phyloP scores from a whole-genome alignment of 176 grass and related monocot species.

The Leersia perrieri region DNA sequence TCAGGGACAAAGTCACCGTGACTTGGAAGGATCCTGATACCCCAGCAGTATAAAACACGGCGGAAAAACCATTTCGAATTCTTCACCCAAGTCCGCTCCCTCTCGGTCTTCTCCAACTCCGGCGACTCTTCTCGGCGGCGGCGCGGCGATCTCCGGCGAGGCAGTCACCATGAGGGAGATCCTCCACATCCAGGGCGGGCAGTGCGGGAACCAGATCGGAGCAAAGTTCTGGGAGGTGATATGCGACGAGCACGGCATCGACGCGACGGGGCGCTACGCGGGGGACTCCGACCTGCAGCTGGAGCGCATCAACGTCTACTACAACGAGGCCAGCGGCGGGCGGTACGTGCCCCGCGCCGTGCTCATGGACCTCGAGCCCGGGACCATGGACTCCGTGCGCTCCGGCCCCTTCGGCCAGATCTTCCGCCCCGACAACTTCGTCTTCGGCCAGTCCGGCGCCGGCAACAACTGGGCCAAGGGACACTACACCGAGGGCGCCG shows the following conservation, averaged over 20 bases:
- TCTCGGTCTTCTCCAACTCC: not conserved
- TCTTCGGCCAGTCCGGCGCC: constrained; percentile 91
- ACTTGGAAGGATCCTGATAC: no score
- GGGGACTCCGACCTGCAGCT: constrained; percentile 83
- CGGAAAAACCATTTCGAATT: constrained; percentile 34
- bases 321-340: constrained; percentile 86
- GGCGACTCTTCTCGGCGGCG: not conserved
- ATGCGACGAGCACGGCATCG: constrained; percentile 96
- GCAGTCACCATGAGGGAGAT: constrained; percentile 87
- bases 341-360: constrained; percentile 82
- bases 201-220: constrained; percentile 99
- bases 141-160: not conserved
- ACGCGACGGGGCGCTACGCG: constrained; percentile 66
- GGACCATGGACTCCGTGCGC: constrained; percentile 83
- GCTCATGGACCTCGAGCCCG: constrained; percentile 94
- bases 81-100: not conserved
- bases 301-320: constrained; percentile 97
- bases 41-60: not conserved
- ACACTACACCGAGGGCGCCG: constrained; percentile 91
- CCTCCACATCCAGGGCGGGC: constrained; percentile 92
- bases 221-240: constrained; percentile 99
- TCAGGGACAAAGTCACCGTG: no score
- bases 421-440: constrained; percentile 95
- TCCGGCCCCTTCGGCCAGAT: constrained; percentile 82
- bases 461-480: constrained; percentile 98